Base-by-base conservation (phyloP, 441 rosid species). In the Lagerstroemia fauriei region DNA sequence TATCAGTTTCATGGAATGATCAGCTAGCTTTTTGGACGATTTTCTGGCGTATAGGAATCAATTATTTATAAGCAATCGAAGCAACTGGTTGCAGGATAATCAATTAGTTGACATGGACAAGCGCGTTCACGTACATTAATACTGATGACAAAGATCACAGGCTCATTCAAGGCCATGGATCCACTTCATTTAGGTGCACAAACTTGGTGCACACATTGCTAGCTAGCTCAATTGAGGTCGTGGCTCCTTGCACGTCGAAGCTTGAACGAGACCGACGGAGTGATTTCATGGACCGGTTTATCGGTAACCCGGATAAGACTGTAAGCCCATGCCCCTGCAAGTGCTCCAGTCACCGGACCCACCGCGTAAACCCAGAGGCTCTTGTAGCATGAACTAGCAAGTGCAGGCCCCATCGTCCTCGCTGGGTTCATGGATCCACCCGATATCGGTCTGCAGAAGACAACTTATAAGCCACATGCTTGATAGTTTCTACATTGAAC, bases 361-460 rank as follows among this genome's bases (percentile, higher is more conserved):
- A 91, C 77, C 22, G 91, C 4, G 76, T 92, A 92, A 17, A 92
- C 90, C 94, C 94, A 92, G 75, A 92, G 14, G 41, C 85, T 90
- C 83, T 89, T 88, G 82, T 87, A 92, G 84, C 89, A 81, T 46
- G 80, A 75, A 81, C 94, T 91, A 46, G 94, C 95, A 66, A 92
- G 56, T 51, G 95, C 94, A 47, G 94, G 94, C 74, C 91, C 92
- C 29, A 92, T 48, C 79, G 89, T 87, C 84, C 96, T 93, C 72
- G 91, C 93, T 47, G 92, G 94, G 89, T 91, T 91, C 94, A 90
- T 93, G 31, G 93, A 92, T 81, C 95, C 95, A 78, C 93, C 92
- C 32, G 90, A 90, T 81, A 89, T 80, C 70, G 91, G 94, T 69
- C 88, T 93, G 92, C 65, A 51, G 11, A 68, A 17, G n/a, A n/a